Evolutionary conservation across 345 rosid species (phyloP).

Genomic region (Populus pruinosa): DNA sequence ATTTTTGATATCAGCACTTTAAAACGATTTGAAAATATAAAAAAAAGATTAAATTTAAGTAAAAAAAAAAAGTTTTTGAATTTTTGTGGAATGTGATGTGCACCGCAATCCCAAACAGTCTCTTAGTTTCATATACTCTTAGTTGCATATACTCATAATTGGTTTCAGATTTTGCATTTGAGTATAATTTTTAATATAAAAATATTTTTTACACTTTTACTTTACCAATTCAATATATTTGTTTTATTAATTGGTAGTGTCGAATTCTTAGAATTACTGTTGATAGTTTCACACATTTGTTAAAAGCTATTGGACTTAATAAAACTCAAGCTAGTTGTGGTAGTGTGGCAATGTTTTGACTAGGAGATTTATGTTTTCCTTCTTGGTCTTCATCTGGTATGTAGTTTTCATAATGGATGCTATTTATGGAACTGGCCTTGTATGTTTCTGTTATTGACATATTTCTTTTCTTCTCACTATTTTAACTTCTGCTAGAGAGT

Average conservation of each 20-base stretch:
- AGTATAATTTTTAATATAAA: too few species aligned
- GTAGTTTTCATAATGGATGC: not conserved
- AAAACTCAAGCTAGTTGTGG: not conserved
- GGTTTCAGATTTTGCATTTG: not conserved
- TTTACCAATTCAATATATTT: not conserved
- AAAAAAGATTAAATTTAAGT: too few species aligned
- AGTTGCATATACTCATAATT: not conserved
- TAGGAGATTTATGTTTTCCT: not conserved
- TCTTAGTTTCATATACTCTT: not conserved
- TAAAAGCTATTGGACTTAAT: not conserved
- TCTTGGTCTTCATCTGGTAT: not conserved
- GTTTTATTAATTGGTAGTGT: not conserved
- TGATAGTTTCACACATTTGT: not conserved
- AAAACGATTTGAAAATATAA: too few species aligned
- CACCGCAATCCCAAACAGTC: too few species aligned
- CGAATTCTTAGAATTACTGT: not conserved
- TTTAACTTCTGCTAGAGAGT: not conserved
- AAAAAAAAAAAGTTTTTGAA: too few species aligned
- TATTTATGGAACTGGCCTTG: not conserved
- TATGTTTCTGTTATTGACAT: not conserved
- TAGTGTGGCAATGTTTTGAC: not conserved
- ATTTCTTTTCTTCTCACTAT: not conserved
- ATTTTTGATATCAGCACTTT: too few species aligned
- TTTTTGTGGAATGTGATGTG: too few species aligned
- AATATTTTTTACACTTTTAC: not conserved